These are phyloP conservation scores for Silene vulgaris DNA, from an alignment of 179 eudicot genomes.

Conservation along the genomic window DNA sequence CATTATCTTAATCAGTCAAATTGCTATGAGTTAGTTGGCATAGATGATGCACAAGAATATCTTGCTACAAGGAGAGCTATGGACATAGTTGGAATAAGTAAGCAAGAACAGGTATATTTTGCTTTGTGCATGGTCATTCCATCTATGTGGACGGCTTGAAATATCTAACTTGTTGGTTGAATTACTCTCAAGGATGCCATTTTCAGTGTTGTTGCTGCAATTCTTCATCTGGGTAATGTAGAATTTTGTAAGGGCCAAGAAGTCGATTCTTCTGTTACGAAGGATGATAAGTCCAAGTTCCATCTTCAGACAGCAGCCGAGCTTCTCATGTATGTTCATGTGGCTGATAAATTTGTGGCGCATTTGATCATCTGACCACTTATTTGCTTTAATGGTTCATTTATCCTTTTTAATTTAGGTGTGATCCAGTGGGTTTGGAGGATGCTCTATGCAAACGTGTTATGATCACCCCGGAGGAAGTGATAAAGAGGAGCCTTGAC, in stretches of 20 bases:
- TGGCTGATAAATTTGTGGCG: slow-evolving; percentile 11
- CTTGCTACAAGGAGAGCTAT: slow-evolving; percentile 93
- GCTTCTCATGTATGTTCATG: slow-evolving; percentile 60
- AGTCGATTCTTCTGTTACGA: slow-evolving; percentile 74
- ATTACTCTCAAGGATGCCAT: slow-evolving; percentile 68
- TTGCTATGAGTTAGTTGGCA: slow-evolving; percentile 72
- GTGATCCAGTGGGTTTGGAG: slow-evolving; percentile 59
- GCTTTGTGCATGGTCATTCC: slow-evolving; percentile 16
- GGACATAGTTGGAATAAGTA: slow-evolving; percentile 88
- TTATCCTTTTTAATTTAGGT: slow-evolving; percentile 38
- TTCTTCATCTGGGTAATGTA: slow-evolving; percentile 90
- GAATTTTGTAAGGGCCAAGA: slow-evolving; percentile 83
- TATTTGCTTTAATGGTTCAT: slow-evolving; percentile 16
- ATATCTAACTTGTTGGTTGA: slow-evolving; percentile 17
- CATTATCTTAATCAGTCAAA: slow-evolving; percentile 88
- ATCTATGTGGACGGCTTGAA: slow-evolving; percentile 20
- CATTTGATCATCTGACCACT: slow-evolving; percentile 13
- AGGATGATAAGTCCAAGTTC: slow-evolving; percentile 71
- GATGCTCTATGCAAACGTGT: slow-evolving; percentile 81
- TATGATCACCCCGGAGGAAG: slow-evolving; percentile 85
- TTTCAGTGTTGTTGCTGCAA: slow-evolving; percentile 84
- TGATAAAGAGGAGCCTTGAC: slow-evolving; percentile 75
- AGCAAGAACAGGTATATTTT: slow-evolving; percentile 67
- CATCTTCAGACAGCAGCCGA: slow-evolving; percentile 78
- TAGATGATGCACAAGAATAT: slow-evolving; percentile 79